These are phyloP conservation scores for Agrocybe praecox DNA, from an alignment of 768 basidiomycete genomes.

Conservation along the genomic window DNA sequence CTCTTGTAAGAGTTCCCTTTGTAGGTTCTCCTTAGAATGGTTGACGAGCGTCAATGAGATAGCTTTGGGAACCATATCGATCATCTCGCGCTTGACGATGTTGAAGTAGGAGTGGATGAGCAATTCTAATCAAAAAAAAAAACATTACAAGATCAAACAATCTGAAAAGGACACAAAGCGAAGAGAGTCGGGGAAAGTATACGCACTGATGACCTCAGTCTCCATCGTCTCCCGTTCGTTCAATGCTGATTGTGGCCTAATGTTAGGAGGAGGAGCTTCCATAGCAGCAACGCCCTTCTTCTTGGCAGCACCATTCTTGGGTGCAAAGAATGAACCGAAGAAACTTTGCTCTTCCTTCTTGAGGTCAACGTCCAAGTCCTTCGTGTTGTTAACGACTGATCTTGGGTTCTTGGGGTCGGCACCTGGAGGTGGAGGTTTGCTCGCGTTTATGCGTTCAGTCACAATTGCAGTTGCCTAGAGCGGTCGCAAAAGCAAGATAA, in stretches of 20 bases:
- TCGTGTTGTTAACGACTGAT: constrained; percentile 83
- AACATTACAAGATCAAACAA: neutral
- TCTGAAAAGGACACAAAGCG: neutral
- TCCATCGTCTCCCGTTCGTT: constrained; percentile 97
- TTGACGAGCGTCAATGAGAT: constrained; percentile 90
- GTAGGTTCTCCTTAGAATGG: constrained; percentile 92
- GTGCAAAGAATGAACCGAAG: constrained; percentile 94
- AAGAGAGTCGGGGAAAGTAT: neutral
- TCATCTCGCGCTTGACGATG: constrained; percentile 99
- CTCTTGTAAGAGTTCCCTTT: constrained; percentile 92
- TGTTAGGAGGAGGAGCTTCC: constrained; percentile 80
- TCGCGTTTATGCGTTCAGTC: constrained; percentile 78
- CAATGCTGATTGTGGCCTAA: constrained; percentile 88
- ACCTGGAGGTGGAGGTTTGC: constrained; percentile 57
- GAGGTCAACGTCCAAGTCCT: constrained; percentile 88
- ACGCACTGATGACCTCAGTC: constrained; percentile 98
- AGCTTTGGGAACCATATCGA: constrained; percentile 99
- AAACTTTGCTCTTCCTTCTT: constrained; percentile 92
- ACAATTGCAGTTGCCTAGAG: constrained; percentile 86
- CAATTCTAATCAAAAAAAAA: constrained; percentile 59
- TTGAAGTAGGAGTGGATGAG: constrained; percentile 98
- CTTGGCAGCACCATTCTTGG: constrained; percentile 50
- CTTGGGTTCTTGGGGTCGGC: constrained; percentile 70
- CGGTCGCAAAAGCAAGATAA: constrained; percentile 5
- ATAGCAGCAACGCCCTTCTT: constrained; percentile 56